phyloP scores from a whole-genome alignment of 768 basidiomycete species.

The Candolleomyces efflorescens region DNA sequence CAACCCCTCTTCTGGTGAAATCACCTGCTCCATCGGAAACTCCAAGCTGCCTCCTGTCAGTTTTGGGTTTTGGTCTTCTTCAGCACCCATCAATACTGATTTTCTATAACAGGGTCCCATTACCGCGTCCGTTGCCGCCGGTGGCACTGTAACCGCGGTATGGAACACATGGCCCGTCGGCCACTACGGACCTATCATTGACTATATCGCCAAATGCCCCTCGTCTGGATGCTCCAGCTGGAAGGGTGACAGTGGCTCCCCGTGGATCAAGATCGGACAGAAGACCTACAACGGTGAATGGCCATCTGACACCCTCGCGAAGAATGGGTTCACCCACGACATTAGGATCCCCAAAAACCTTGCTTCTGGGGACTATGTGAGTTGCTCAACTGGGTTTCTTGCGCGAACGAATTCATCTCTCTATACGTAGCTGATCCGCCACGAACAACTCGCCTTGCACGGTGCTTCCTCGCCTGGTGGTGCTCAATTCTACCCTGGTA shows the following conservation, averaged over 20 bases:
- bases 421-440: conserved; percentile 26
- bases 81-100: neutral
- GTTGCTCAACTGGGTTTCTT: too few species aligned
- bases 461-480: conserved; percentile 26
- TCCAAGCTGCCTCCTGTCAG: conserved; percentile 29
- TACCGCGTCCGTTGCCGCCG: conserved; percentile 30
- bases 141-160: conserved; percentile 27
- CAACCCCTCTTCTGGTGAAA: conserved; percentile 26
- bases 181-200: conserved; percentile 34
- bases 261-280: conserved; percentile 40
- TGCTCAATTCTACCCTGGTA: conserved; percentile 34
- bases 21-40: conserved; percentile 36
- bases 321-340: conserved; percentile 27
- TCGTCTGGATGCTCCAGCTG: conserved; percentile 29
- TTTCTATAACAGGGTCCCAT: conserved; percentile 26
- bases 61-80: neutral
- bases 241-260: conserved; percentile 32
- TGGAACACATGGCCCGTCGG: conserved; percentile 39
- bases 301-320: conserved; percentile 34
- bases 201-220: conserved; percentile 37
- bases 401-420: too few species aligned
- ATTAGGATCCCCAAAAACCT: conserved; percentile 37
- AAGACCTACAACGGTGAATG: conserved; percentile 30
- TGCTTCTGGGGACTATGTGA: conserved; percentile 30
- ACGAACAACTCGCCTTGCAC: conserved; percentile 37